Percentiles rank a stretch among this genome's conserved stretches.
These are phyloP conservation scores for Paradendryphiella salina DNA, from an alignment of 2,329 filamentous ascomycete genomes.

Conservation along the genomic window DNA sequence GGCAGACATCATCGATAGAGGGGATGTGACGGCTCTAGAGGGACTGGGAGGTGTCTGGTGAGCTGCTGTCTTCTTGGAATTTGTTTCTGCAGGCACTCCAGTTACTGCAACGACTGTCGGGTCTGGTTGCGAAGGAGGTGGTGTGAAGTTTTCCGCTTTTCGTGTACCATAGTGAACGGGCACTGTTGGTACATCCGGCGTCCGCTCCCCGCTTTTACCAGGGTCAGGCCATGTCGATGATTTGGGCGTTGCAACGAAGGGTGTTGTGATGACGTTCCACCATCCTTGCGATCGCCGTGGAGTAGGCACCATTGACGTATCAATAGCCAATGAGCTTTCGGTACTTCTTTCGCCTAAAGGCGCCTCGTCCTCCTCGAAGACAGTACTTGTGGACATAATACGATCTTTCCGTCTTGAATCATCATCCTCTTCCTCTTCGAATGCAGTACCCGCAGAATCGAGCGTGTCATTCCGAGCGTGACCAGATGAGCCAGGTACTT, in stretches of 20 bases:
- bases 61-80: constrained; percentile 1
- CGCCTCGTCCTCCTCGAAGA: constrained; percentile 70
- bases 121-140: constrained; percentile 8
- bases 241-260: constrained; percentile 57
- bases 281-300: constrained; percentile 67
- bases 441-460: constrained; percentile 45
- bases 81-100: background rate
- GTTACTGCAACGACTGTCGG: background rate
- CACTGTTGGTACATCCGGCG: constrained; percentile 43
- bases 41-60: constrained; percentile 19
- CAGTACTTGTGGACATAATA: constrained; percentile 62
- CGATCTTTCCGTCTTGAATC: constrained; percentile 48
- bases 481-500: constrained; percentile 4
- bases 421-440: constrained; percentile 59
- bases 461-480: constrained; percentile 39
- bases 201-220: constrained; percentile 25
- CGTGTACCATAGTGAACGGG: constrained; percentile 32
- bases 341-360: constrained; percentile 33
- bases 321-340: constrained; percentile 42
- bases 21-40: constrained; percentile 27
- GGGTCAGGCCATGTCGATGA: constrained; percentile 43
- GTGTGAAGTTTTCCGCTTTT: constrained; percentile 23
- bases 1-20: constrained; percentile 36
- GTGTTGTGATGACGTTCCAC: constrained; percentile 78
- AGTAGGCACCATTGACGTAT: constrained; percentile 52